phyloP scores from a whole-genome alignment of 129 eudicot genomes.

The Scalesia atractyloides region DNA sequence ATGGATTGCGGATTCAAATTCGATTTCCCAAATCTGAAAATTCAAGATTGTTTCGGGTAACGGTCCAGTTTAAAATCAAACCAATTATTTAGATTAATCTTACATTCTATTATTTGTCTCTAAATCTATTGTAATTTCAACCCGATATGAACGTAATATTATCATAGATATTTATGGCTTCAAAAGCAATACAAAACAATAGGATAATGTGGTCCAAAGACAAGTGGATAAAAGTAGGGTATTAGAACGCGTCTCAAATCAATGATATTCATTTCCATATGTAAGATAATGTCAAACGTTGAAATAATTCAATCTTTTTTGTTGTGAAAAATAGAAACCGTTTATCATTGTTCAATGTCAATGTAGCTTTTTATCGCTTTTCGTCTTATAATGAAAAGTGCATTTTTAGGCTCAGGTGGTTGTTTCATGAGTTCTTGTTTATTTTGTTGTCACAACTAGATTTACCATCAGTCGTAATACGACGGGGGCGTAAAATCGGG shows the following conservation, averaged over 20 bases:
- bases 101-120: background rate
- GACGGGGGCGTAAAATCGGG: no score
- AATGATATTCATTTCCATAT: background rate
- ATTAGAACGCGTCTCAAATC: conserved; percentile 8
- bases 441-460: no score
- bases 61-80: no score
- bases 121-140: background rate
- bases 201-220: conserved; percentile 26
- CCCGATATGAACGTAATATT: background rate
- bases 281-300: background rate
- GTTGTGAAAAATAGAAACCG: conserved; percentile 31
- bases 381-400: background rate
- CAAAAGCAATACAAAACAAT: conserved; percentile 4
- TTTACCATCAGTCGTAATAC: no score
- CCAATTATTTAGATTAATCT: background rate
- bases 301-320: conserved; percentile 6
- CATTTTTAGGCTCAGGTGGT: background rate
- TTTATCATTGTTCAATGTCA: background rate
- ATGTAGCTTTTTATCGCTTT: background rate
- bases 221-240: conserved; percentile 25
- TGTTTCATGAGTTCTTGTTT: background rate
- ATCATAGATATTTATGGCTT: background rate
- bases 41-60: no score
- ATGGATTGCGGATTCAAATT: no score
- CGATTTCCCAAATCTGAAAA: no score